A percentile compares a stretch with the other conserved stretches of the same genome.
Conservation (phyloP, 208 protist genomes). For the Leishmania arabica region DNA sequence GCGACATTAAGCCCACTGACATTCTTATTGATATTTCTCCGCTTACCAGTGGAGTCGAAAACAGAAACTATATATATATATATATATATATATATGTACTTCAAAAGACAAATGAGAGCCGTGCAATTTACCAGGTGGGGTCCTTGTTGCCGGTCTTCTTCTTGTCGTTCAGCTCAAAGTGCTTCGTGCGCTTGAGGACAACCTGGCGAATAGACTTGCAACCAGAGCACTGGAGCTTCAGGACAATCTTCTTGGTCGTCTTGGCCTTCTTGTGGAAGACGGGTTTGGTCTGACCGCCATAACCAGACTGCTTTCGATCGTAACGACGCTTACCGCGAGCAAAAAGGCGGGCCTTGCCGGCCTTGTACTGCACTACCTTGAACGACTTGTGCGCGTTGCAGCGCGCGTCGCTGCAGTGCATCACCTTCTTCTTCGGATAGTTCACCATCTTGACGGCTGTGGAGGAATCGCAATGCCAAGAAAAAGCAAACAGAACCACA, state of each 20-base stretch:
- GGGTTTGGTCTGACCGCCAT: slow-evolving; percentile 99
- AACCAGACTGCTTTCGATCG: slow-evolving; percentile 99
- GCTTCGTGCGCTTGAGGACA: slow-evolving; percentile 98
- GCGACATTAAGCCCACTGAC: neutral
- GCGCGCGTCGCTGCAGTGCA: slow-evolving; percentile 88
- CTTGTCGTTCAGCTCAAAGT: slow-evolving; percentile 98
- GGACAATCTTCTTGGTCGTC: slow-evolving; percentile 99
- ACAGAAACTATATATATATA: too few species aligned
- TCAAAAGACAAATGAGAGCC: slow-evolving; percentile 18
- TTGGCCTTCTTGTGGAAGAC: slow-evolving; percentile 99
- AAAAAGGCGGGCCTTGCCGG: slow-evolving; percentile 98
- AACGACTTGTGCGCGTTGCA: slow-evolving; percentile 97
- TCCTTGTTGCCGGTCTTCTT: slow-evolving; percentile 92
- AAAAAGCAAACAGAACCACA: slow-evolving; percentile 10
- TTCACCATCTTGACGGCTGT: slow-evolving; percentile 97
- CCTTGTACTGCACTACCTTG: slow-evolving; percentile 99
- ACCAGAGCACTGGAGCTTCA: slow-evolving; percentile 98
- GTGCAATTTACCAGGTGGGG: slow-evolving; percentile 84
- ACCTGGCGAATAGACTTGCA: slow-evolving; percentile 96
- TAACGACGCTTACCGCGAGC: slow-evolving; percentile 99
- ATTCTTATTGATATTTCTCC: neutral
- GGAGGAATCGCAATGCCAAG: neutral
- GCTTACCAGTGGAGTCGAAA: slow-evolving; percentile 12
- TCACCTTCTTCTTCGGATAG: slow-evolving; percentile 94
- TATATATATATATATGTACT: slow-evolving; percentile 13